Conservation (phyloP, 2,329 filamentous ascomycete species). For the Hypoxylon sp. region DNA sequence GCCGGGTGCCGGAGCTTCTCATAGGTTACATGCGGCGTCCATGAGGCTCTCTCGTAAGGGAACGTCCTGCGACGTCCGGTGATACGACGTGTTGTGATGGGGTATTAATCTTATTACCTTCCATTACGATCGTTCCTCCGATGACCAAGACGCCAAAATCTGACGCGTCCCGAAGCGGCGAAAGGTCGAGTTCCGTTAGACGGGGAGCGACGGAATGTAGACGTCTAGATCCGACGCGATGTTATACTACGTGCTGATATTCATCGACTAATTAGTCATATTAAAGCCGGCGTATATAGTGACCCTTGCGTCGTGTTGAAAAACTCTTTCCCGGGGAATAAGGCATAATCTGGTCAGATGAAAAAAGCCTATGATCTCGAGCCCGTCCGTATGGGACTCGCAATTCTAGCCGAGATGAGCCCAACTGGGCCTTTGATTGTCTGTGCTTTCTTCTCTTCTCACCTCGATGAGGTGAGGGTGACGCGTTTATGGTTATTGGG, state of each 20-base stretch:
- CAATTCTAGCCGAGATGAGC: constrained; percentile 17
- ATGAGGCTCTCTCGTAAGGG: constrained; percentile 34
- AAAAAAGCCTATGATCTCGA: not conserved
- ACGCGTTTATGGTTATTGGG: constrained; percentile 32
- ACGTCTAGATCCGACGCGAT: constrained; percentile 33
- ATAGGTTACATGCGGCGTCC: constrained; percentile 32
- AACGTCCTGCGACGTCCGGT: constrained; percentile 23
- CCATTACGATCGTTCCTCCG: constrained; percentile 23
- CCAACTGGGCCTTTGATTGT: constrained; percentile 10
- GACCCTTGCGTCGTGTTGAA: constrained; percentile 29
- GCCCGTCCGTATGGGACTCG: constrained; percentile 17
- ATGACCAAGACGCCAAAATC: constrained; percentile 37
- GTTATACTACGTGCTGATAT: constrained; percentile 25
- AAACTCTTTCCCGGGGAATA: constrained; percentile 11
- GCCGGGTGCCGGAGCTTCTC: constrained; percentile 32
- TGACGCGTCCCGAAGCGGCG: constrained; percentile 29
- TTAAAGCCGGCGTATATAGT: constrained; percentile 1
- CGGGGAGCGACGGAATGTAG: constrained; percentile 34
- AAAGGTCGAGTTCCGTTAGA: constrained; percentile 10
- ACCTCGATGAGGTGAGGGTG: constrained; percentile 7
- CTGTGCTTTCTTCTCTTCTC: not conserved
- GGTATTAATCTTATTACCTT: constrained; percentile 24
- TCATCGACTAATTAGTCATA: constrained; percentile 27
- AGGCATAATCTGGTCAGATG: constrained; percentile 5
- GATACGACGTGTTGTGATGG: constrained; percentile 24